Conservation (phyloP, 106 monocot genomes). For the Dendrobium nobile region DNA sequence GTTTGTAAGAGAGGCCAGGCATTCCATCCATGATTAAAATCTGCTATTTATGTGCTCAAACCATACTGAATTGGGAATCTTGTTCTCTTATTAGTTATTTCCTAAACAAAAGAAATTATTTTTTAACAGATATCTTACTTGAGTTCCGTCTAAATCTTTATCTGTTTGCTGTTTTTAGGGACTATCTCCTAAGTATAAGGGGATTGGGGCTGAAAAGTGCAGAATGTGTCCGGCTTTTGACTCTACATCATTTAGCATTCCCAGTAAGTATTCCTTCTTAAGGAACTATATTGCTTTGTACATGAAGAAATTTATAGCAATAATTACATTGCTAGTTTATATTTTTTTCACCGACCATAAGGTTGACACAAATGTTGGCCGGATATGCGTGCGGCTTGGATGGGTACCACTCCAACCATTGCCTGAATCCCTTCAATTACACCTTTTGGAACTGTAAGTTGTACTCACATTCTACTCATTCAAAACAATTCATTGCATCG, state of each 20-base stretch:
- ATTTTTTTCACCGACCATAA: constrained; percentile 10
- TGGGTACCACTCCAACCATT: constrained; percentile 98
- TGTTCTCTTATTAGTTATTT: not conserved
- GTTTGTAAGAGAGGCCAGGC: not conserved
- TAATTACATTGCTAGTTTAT: not conserved
- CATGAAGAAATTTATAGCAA: not conserved
- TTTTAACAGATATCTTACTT: not conserved
- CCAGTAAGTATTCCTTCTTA: constrained; percentile 45
- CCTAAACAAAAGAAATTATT: not conserved
- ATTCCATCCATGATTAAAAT: not conserved
- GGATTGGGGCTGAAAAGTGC: constrained; percentile 96
- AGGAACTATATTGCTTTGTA: not conserved
- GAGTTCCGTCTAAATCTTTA: not conserved
- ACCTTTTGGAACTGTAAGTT: constrained; percentile 87
- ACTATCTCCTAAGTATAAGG: constrained; percentile 81
- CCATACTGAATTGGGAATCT: not conserved
- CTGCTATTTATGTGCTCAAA: not conserved
- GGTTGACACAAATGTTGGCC: constrained; percentile 98
- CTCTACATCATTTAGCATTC: constrained; percentile 94
- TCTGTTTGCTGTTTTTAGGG: constrained; percentile 34
- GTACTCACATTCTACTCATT: not conserved
- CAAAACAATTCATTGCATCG: not conserved
- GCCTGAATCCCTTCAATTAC: constrained; percentile 93
- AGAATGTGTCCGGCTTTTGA: constrained; percentile 94
- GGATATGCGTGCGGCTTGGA: constrained; percentile 95